phyloP scores from a whole-genome alignment of 306 rosid genomes.

The Corylus heterophylla region DNA sequence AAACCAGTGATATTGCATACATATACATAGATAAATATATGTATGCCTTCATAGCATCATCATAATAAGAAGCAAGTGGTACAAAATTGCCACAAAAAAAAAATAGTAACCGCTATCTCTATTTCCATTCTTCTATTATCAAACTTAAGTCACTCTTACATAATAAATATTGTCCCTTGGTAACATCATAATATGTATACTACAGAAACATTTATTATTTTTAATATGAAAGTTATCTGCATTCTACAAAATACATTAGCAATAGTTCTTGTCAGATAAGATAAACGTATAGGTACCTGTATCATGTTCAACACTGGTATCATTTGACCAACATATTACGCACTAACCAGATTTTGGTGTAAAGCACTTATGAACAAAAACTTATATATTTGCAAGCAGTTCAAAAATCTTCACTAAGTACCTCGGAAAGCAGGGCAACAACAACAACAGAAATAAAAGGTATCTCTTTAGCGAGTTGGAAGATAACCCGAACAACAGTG shows the following conservation, averaged over 20 bases:
- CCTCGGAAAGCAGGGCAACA: slow-evolving; percentile 95
- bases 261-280: not conserved
- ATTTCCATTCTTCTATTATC: no score
- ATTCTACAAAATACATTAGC: not conserved
- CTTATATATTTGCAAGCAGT: not conserved
- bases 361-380: not conserved
- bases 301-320: not conserved
- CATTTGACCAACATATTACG: not conserved
- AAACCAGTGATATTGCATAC: no score
- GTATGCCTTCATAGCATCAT: no score
- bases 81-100: no score
- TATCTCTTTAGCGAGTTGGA: slow-evolving; percentile 92
- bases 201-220: no score
- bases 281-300: not conserved
- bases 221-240: not conserved
- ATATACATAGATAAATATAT: no score
- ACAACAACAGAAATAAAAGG: slow-evolving; percentile 98
- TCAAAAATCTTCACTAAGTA: slow-evolving; percentile 23
- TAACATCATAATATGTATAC: no score
- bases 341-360: not conserved
- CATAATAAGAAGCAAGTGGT: no score
- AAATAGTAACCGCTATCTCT: no score
- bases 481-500: slow-evolving; percentile 81
- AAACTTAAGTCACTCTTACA: no score
- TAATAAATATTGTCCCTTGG: no score